These are phyloP conservation scores for Kokia cookei DNA, from an alignment of 441 rosid genomes.

Conservation along the genomic window DNA sequence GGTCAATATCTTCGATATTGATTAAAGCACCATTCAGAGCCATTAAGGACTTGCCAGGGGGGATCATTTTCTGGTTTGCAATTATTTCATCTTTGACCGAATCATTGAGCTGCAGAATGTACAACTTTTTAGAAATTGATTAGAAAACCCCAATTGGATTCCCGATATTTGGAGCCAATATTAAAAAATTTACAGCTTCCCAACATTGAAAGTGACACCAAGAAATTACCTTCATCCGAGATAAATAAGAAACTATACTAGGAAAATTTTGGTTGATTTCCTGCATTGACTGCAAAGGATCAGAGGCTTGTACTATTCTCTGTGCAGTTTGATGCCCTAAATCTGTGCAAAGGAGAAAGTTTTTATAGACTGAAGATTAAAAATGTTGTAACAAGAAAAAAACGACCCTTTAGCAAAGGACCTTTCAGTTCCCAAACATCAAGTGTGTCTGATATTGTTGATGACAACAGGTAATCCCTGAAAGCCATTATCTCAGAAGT, in stretches of 20 bases:
- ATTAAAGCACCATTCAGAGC: slow-evolving; percentile 97
- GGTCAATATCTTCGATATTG: slow-evolving; percentile 94
- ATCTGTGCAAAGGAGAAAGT: slow-evolving; percentile 47
- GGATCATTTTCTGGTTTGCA: slow-evolving; percentile 93
- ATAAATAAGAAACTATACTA: slow-evolving; percentile 89
- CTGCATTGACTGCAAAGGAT: slow-evolving; percentile 95
- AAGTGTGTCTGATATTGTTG: slow-evolving; percentile 88
- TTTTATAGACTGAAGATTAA: slow-evolving; percentile 11
- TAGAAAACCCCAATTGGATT: slow-evolving; percentile 8
- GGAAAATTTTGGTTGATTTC: slow-evolving; percentile 99
- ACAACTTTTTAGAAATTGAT: slow-evolving; percentile 1
- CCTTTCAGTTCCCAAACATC: slow-evolving; percentile 99
- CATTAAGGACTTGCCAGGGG: slow-evolving; percentile 95
- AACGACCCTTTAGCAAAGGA: slow-evolving; percentile 15
- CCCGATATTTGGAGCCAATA: background rate
- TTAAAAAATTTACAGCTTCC: slow-evolving; percentile 5
- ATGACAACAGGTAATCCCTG: slow-evolving; percentile 87
- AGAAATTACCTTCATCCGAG: slow-evolving; percentile 86
- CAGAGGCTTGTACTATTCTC: slow-evolving; percentile 94
- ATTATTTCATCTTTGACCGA: slow-evolving; percentile 93
- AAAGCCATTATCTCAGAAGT: slow-evolving; percentile 91
- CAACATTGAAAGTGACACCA: background rate
- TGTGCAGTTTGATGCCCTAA: slow-evolving; percentile 99
- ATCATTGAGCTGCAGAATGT: slow-evolving; percentile 67
- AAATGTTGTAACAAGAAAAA: slow-evolving; percentile 2